These are phyloP conservation scores for Penicillium ochrochloron DNA, from an alignment of 495 filamentous ascomycete species.

Conservation along the genomic window DNA sequence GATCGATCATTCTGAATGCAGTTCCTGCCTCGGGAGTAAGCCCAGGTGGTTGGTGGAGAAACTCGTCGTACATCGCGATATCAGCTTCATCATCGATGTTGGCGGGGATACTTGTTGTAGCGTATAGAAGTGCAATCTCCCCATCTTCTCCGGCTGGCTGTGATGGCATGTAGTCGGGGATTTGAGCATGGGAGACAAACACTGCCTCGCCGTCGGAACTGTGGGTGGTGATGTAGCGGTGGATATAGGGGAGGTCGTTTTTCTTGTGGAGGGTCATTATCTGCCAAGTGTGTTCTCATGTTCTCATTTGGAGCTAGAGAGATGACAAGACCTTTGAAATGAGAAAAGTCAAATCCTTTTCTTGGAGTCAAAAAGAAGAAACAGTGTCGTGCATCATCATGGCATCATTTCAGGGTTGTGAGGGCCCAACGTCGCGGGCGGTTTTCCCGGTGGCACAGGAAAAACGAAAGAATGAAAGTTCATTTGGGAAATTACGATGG, in stretches of 20 bases:
- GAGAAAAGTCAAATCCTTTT: background rate
- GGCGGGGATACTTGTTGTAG: conserved; percentile 38
- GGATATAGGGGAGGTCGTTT: conserved; percentile 41
- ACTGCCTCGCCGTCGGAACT: conserved; percentile 43
- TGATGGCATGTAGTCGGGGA: conserved; percentile 41
- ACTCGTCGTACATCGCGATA: conserved; percentile 41
- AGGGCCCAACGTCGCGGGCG: background rate
- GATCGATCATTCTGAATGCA: conserved; percentile 59
- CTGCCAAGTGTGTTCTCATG: background rate
- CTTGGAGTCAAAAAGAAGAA: background rate
- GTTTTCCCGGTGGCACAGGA: background rate
- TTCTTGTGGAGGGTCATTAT: conserved; percentile 24
- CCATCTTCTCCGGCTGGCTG: conserved; percentile 40
- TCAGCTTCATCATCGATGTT: conserved; percentile 41
- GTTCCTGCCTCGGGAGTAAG: conserved; percentile 42
- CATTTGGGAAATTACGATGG: too few species aligned
- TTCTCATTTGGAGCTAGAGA: background rate
- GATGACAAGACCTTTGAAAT: background rate
- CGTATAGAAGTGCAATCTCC: conserved; percentile 45
- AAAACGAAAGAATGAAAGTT: background rate
- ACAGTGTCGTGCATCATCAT: conserved; percentile 22
- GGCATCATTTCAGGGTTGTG: conserved; percentile 22
- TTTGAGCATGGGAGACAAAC: conserved; percentile 41
- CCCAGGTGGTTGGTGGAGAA: conserved; percentile 39
- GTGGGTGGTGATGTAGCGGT: conserved; percentile 49